Evolutionary conservation across 2,329 filamentous ascomycete genomes (phyloP), one percentile per base, ranked within the genome.

Genomic region (Alternaria atra): DNA sequence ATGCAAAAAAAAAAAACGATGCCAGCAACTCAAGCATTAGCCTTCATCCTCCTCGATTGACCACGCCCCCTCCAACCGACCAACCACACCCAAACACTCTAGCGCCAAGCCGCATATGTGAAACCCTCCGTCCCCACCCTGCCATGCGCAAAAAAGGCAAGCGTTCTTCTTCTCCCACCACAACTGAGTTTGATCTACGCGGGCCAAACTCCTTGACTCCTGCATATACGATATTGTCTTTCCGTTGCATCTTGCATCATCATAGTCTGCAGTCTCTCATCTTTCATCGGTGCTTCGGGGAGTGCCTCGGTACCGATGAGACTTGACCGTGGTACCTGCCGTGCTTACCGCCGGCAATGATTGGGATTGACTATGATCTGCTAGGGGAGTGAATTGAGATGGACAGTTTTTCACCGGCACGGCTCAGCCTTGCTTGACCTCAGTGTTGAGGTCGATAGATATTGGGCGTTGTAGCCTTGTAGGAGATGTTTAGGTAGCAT

Each of bases 151-250:
- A 47, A 47, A 57, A 23, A 15, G 29, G 15, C 12, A 27, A 51
- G 47, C 52, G 23, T 39, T 9, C 17, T 23, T 35, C 17, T 46
- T 15, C 42, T 34, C 29, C 44, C 20, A 27, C 48, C 52, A 46
- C 27, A 44, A 48, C 29, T 39, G 17, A 52, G 61, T 63, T 60
- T 63, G 61, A 63, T 63, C 61, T 57, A 53, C 51, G 50, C 37
- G 27, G 50, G 20, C 53, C 48, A 55, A 34, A 43, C 27, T 35
- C 30, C 40, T 46, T 15, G 47, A 46, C 54, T 57, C 51, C 51
- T 54, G 53, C 42, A 50, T 48, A 32, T 29, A 50, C 44, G 34
- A 48, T 25, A 56, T 51, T 47, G 46, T 20, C 35, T 53, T 53
- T 30, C 46, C 46, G 46, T 50, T 34, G 17, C 32, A 17, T 50